Evolutionary conservation across 306 rosid species (phyloP), one percentile per base, ranked within the genome.

Genomic region (Erythrophleum fordii): DNA sequence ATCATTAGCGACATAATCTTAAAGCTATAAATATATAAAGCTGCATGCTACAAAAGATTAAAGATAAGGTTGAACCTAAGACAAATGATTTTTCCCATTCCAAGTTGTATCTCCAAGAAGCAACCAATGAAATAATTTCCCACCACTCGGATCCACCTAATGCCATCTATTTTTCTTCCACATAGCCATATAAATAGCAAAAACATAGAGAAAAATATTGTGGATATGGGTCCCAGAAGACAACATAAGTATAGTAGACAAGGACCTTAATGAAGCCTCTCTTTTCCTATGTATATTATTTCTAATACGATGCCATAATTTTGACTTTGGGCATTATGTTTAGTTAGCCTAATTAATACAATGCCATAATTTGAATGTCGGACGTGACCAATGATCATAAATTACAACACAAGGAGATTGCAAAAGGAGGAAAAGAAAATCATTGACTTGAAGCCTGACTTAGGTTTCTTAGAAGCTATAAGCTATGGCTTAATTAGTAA

Each of bases 41-140:
- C 31, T 61, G 78, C 83, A 80, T 80, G 83, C 78, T 60, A 48
- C 44, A 35, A 80, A 80, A 72, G 83, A 72, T 78, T 11, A 51
- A 64, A 76, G 80, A 23, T 64, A 76, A 34, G 81, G 45, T 67
- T 77, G 44, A 59, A 71, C 22, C 42, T 23, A 72, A 71, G 56
- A 42, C 82, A 26, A 71, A 79, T 80, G 69, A 80, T 80, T 55
- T 66, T 46, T 64, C 62, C 60, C 49, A 7, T 64, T 46, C 49
- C 75, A 17, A 71, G 25, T 29, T 34, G 64, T 42, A 73, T 68
- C 23, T 71, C 45, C 52, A 25, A 65, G 37, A 64, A 77, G 81
- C 51, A 10, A 34, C 41, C 73, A 14, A 13, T 31, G 25, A 16
- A 5, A 77, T 64, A 13, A 77, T 49, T 65, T 13, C 20, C 39